Conservation (phyloP, 441 rosid genomes). For the Erysimum pusillum region DNA sequence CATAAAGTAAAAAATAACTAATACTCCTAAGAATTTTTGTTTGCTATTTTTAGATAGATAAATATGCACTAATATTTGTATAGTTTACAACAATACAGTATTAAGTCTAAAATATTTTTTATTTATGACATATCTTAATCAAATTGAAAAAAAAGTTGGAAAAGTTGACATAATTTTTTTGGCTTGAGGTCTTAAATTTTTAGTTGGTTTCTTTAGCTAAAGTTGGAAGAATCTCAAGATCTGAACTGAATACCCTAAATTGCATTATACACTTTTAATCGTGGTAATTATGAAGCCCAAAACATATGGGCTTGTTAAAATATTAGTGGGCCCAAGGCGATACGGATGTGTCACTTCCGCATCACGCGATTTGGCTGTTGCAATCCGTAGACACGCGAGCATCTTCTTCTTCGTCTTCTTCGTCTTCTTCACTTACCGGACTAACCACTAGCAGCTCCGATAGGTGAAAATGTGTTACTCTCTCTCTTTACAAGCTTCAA, state of each 20-base stretch:
- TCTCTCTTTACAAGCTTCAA: slow-evolving; percentile 40
- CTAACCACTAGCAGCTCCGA: slow-evolving; percentile 13
- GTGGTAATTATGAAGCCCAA: slow-evolving; percentile 10
- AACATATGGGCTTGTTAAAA: neutral
- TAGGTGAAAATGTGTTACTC: slow-evolving; percentile 42
- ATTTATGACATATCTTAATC: too few species aligned
- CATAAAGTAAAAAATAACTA: neutral
- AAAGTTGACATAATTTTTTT: too few species aligned
- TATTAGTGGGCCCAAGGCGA: neutral
- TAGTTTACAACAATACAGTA: too few species aligned
- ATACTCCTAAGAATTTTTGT: neutral
- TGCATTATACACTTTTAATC: too few species aligned
- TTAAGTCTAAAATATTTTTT: too few species aligned
- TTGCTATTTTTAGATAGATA: neutral
- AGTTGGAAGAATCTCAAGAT: too few species aligned
- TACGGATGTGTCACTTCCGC: slow-evolving; percentile 27
- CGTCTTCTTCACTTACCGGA: slow-evolving; percentile 19
- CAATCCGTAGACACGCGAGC: slow-evolving; percentile 8
- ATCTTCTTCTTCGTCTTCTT: slow-evolving; percentile 31
- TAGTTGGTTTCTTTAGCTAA: too few species aligned
- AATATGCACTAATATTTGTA: too few species aligned
- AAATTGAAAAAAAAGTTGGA: too few species aligned
- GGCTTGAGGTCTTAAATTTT: too few species aligned
- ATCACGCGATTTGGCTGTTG: slow-evolving; percentile 30
- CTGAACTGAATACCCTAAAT: too few species aligned